These are phyloP conservation scores for Coelastrella sp. DNA, from an alignment of 139 green algal genomes.

Conservation along the genomic window DNA sequence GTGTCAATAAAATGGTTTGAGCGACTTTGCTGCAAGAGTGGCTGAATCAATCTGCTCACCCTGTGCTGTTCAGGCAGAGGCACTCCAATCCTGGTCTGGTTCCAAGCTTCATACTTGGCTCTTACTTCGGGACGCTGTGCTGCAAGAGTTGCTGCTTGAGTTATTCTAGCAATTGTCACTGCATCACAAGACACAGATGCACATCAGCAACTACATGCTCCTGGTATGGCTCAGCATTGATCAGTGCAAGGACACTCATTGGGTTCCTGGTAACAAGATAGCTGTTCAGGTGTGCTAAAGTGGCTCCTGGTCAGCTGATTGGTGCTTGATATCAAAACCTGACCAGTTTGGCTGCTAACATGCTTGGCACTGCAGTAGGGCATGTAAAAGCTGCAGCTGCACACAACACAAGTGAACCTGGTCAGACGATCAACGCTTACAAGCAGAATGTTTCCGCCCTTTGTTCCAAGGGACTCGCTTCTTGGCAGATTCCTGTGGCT, in stretches of 20 bases:
- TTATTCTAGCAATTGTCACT: constrained; percentile 1
- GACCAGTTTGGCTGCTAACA: not conserved
- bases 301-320: too few species aligned
- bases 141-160: not conserved
- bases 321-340: too few species aligned
- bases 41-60: constrained; percentile 5
- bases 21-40: too few species aligned
- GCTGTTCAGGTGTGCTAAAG: too few species aligned
- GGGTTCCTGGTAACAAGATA: not conserved
- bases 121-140: not conserved
- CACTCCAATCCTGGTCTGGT: not conserved
- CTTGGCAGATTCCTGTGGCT: not conserved
- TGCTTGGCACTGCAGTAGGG: not conserved
- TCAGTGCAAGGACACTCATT: too few species aligned
- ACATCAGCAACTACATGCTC: not conserved
- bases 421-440: not conserved
- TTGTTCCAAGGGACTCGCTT: constrained; percentile 17
- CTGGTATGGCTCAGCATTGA: too few species aligned
- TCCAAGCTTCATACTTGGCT: not conserved
- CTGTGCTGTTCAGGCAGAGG: not conserved
- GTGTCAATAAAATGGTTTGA: too few species aligned
- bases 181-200: not conserved
- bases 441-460: not conserved
- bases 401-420: not conserved
- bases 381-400: not conserved